A percentile compares a stretch with the other conserved stretches of the same genome.
Evolutionary conservation across 2,329 filamentous ascomycete species (phyloP).

Genomic region (Xylaria sp.): DNA sequence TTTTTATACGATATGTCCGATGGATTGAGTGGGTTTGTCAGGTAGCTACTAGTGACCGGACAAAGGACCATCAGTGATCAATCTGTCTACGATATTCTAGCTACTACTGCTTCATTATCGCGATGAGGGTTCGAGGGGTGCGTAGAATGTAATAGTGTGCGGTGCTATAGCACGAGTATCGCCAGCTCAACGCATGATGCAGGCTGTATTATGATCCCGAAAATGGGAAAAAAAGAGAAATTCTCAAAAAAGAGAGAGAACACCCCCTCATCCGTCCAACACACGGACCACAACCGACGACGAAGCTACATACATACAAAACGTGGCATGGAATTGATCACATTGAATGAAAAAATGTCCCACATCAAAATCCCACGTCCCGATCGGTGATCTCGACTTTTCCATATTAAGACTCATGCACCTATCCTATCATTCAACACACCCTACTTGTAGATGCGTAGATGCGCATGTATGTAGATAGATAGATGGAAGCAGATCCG

Average conservation of each 20-base stretch:
- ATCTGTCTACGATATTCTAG: too few species aligned
- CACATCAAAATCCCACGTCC: neutral
- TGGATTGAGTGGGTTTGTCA: neutral
- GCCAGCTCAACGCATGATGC: neutral
- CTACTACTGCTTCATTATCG: too few species aligned
- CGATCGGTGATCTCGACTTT: neutral
- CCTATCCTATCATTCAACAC: too few species aligned
- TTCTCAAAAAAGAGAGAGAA: neutral
- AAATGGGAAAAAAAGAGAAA: too few species aligned
- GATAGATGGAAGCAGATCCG: neutral
- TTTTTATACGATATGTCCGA: neutral
- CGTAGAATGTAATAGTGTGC: neutral
- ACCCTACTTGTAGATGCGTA: neutral
- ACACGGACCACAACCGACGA: neutral
- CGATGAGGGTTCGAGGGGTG: neutral
- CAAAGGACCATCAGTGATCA: too few species aligned
- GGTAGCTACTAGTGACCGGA: too few species aligned
- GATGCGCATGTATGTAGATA: neutral
- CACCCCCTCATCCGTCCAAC: too few species aligned
- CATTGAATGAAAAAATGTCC: too few species aligned
- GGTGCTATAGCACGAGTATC: neutral
- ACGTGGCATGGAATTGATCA: neutral
- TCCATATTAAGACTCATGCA: too few species aligned
- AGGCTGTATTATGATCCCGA: neutral
- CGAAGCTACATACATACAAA: neutral